These are phyloP conservation scores for Potentilla sterilis DNA, from an alignment of 306 rosid genomes.

Conservation along the genomic window DNA sequence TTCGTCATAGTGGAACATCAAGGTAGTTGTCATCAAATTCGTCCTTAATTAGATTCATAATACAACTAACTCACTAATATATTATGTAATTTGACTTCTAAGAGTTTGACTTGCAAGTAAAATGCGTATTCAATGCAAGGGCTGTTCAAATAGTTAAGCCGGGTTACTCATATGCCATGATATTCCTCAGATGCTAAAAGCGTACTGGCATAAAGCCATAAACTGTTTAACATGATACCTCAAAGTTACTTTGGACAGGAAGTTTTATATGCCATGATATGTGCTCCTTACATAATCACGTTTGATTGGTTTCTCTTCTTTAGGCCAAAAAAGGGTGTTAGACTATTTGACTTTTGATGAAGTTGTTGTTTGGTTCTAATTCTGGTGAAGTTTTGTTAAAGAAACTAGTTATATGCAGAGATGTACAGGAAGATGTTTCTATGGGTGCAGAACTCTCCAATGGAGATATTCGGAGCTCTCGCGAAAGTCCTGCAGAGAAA, in stretches of 20 bases:
- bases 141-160: background rate
- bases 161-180: background rate
- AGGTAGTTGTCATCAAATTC: constrained; percentile 49
- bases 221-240: background rate
- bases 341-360: background rate
- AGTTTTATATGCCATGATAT: background rate
- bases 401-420: constrained; percentile 55
- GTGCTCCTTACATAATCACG: background rate
- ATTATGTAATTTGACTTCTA: background rate
- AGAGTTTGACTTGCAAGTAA: background rate
- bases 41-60: constrained; percentile 3
- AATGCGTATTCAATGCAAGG: background rate
- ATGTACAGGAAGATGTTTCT: constrained; percentile 63
- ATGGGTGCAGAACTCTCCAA: constrained; percentile 59
- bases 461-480: constrained; percentile 47
- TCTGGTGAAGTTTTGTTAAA: background rate
- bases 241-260: background rate
- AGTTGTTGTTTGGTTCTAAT: background rate
- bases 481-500: constrained; percentile 53
- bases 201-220: background rate
- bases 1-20: constrained; percentile 84
- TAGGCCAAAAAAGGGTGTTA: background rate
- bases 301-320: background rate
- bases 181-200: background rate
- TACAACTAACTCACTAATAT: background rate